Percentiles rank a stretch among this genome's conserved stretches.
Conservation (phyloP, 192 early-diverging fungal genomes). For the Coemansia sp. region DNA sequence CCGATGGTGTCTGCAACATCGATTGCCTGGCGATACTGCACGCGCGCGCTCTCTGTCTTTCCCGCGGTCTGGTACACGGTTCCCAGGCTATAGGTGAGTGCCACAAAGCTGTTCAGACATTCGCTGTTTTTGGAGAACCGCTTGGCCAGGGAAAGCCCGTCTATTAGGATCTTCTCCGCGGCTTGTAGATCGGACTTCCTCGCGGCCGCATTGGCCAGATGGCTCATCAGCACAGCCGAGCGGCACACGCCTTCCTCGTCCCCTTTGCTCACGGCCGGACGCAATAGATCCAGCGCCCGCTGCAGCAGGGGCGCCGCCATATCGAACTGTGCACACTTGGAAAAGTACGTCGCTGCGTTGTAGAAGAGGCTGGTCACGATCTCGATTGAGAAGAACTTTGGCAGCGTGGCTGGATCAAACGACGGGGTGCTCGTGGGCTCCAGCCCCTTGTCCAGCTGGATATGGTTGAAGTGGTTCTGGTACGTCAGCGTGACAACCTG, state of each 20-base stretch:
- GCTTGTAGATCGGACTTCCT: slow-evolving; percentile 25
- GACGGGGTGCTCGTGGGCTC: slow-evolving; percentile 30
- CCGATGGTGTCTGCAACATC: slow-evolving; percentile 29
- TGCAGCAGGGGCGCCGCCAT: slow-evolving; percentile 49
- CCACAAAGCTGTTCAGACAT: slow-evolving; percentile 52
- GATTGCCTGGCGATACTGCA: slow-evolving; percentile 49
- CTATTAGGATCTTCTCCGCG: slow-evolving; percentile 39
- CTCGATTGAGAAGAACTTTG: slow-evolving; percentile 37
- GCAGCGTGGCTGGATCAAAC: slow-evolving; percentile 50
- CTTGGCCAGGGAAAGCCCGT: slow-evolving; percentile 45
- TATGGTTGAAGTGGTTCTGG: slow-evolving; percentile 48
- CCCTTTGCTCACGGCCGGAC: slow-evolving; percentile 26
- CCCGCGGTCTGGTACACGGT: slow-evolving; percentile 46
- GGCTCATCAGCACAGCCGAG: slow-evolving; percentile 52
- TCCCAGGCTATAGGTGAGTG: slow-evolving; percentile 47
- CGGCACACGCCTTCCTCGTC: slow-evolving; percentile 33
- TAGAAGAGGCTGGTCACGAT: slow-evolving; percentile 51
- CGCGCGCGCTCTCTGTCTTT: slow-evolving; percentile 30
- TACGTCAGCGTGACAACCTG: slow-evolving; percentile 52
- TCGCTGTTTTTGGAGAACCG: slow-evolving; percentile 45
- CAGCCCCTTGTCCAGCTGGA: slow-evolving; percentile 28
- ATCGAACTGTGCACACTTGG: slow-evolving; percentile 27
- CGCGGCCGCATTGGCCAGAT: slow-evolving; percentile 48
- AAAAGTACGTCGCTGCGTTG: slow-evolving; percentile 51
- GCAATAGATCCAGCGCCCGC: slow-evolving; percentile 51